Conservation (phyloP, 164 flowering plant genomes). For the Piper betle region DNA sequence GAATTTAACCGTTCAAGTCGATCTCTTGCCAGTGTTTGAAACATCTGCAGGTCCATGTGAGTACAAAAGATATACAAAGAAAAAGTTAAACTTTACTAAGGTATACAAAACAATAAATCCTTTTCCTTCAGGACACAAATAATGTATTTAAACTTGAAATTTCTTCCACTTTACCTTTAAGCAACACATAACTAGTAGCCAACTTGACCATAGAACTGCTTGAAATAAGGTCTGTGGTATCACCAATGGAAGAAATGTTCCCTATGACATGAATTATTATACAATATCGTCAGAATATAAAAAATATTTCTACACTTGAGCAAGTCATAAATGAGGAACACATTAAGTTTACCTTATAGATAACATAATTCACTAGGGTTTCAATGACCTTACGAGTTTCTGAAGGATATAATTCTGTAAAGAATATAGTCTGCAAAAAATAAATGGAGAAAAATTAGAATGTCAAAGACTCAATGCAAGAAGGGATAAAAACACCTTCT, state of each 20-base stretch:
- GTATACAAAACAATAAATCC: no score
- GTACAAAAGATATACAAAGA: neutral
- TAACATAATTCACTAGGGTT: conserved; percentile 65
- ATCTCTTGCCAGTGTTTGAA: conserved; percentile 89
- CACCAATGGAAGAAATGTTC: conserved; percentile 80
- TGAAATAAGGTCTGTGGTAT: conserved; percentile 67
- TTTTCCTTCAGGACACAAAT: no score
- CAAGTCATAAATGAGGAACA: neutral
- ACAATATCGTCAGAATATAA: neutral
- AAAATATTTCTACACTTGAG: neutral
- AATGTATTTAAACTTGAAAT: neutral
- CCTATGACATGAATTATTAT: conserved; percentile 27
- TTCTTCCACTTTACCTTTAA: conserved; percentile 50
- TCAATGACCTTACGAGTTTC: conserved; percentile 72
- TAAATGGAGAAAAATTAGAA: conserved; percentile 2
- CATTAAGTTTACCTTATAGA: conserved; percentile 59
- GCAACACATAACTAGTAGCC: conserved; percentile 73
- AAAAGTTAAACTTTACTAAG: neutral
- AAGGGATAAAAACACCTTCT: neutral
- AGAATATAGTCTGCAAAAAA: conserved; percentile 67
- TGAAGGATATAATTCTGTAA: conserved; percentile 51
- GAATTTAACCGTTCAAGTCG: conserved; percentile 89
- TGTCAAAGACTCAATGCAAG: neutral
- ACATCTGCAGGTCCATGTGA: conserved; percentile 43
- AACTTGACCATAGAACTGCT: conserved; percentile 65